Conservation (phyloP, 768 basidiomycete species). For the Russula earlei region DNA sequence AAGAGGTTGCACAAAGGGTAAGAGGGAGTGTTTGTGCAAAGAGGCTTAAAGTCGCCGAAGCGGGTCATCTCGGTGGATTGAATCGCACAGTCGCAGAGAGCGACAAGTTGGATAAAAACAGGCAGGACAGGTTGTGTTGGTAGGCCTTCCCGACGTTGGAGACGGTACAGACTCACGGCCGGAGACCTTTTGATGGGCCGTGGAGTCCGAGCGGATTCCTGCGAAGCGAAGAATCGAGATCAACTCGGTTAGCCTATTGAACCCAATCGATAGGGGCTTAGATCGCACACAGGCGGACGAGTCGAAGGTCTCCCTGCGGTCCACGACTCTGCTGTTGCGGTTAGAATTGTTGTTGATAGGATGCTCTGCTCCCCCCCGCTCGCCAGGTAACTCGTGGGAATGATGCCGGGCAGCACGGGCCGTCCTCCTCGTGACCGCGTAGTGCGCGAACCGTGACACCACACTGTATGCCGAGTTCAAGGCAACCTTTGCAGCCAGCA, state of each 20-base stretch:
- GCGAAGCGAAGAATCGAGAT: background rate
- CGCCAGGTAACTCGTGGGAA: no score
- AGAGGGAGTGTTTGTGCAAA: conserved; percentile 63
- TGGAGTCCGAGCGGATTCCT: background rate
- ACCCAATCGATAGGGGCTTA: background rate
- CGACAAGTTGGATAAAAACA: background rate
- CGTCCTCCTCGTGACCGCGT: no score
- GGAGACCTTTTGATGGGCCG: background rate
- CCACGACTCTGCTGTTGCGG: background rate
- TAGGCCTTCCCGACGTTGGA: background rate
- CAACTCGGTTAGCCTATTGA: background rate
- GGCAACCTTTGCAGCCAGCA: no score
- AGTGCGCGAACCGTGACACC: no score
- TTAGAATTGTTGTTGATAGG: no score
- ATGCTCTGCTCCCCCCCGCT: no score
- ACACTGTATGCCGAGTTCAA: background rate
- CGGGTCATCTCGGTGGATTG: conserved; percentile 34
- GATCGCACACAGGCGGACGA: background rate
- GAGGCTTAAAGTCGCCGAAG: conserved; percentile 65
- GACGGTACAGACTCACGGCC: no score
- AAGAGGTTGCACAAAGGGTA: conserved; percentile 95
- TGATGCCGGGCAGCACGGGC: no score
- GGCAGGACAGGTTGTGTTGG: background rate
- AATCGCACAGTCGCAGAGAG: background rate
- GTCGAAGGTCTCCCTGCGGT: background rate